phyloP scores from a whole-genome alignment of 805 yeast genomes.

The Vanderwaltozyma tropicalis region DNA sequence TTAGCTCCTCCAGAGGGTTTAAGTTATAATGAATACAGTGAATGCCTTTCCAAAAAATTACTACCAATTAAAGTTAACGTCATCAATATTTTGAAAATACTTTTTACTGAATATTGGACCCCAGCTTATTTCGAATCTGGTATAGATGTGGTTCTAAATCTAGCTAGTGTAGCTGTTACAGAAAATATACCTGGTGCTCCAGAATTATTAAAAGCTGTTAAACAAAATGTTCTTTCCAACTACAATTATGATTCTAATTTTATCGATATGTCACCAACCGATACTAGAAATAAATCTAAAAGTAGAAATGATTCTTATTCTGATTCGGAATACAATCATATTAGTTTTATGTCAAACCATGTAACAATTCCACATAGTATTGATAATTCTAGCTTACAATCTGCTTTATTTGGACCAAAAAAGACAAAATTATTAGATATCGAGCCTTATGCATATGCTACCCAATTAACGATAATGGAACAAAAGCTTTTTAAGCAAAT shows the following conservation, averaged over 20 bases:
- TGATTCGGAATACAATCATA: not conserved
- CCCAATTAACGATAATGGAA: constrained; percentile 71
- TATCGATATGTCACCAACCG: not conserved
- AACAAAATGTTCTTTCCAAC: constrained; percentile 5
- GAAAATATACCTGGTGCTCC: constrained; percentile 34
- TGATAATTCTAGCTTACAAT: not conserved
- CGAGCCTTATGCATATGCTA: constrained; percentile 64
- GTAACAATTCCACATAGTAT: not conserved
- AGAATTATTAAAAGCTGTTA: constrained; percentile 28
- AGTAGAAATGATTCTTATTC: no score
- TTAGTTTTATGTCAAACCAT: not conserved
- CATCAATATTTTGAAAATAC: constrained; percentile 49
- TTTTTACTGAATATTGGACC: constrained; percentile 61
- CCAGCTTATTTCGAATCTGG: constrained; percentile 43
- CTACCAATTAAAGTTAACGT: constrained; percentile 55
- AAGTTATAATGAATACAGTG: constrained; percentile 63
- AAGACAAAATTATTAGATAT: constrained; percentile 48
- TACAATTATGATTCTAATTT: not conserved
- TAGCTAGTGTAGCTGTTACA: constrained; percentile 29
- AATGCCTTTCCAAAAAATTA: constrained; percentile 63
- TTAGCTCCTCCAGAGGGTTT: constrained; percentile 83
- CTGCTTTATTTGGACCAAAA: constrained; percentile 19
- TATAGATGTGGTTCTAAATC: constrained; percentile 23
- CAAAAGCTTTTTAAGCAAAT: constrained; percentile 54
- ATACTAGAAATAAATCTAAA: not conserved